Conservation (phyloP, 2,329 filamentous ascomycete genomes). For the Sporothrix dimorphospora region DNA sequence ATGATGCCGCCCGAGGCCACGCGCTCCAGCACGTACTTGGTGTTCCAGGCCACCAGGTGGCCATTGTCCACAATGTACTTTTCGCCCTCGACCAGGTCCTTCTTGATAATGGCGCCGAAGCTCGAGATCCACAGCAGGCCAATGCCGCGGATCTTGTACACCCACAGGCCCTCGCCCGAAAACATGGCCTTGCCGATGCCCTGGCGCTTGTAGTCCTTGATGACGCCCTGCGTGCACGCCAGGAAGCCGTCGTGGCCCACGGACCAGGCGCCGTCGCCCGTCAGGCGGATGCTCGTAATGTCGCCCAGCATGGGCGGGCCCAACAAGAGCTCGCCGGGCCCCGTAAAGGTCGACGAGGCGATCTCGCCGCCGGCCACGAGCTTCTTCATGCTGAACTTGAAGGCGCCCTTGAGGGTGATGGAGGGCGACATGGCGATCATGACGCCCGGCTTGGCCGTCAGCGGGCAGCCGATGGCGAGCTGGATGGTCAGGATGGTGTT, state of each 20-base stretch:
- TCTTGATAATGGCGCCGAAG: slow-evolving; percentile 92
- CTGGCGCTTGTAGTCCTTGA: slow-evolving; percentile 87
- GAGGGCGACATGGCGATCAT: slow-evolving; percentile 97
- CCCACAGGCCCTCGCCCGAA: slow-evolving; percentile 86
- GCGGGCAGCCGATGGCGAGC: slow-evolving; percentile 83
- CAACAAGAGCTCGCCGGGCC: slow-evolving; percentile 86
- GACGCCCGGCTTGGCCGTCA: slow-evolving; percentile 78
- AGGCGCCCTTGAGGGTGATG: slow-evolving; percentile 76
- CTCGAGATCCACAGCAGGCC: slow-evolving; percentile 89
- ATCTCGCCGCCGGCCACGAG: slow-evolving; percentile 82
- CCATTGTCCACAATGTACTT: slow-evolving; percentile 93
- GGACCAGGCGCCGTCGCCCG: slow-evolving; percentile 75
- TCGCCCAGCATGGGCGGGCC: slow-evolving; percentile 82
- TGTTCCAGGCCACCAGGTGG: slow-evolving; percentile 95
- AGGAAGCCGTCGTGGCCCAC: slow-evolving; percentile 87
- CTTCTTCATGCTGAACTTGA: slow-evolving; percentile 92
- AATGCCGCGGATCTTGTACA: slow-evolving; percentile 80
- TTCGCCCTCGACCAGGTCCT: slow-evolving; percentile 76
- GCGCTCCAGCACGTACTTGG: slow-evolving; percentile 87
- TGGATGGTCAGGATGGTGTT: slow-evolving; percentile 91
- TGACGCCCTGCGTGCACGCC: slow-evolving; percentile 80
- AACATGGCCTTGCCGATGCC: slow-evolving; percentile 89
- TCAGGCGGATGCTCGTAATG: slow-evolving; percentile 76
- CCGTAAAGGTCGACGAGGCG: slow-evolving; percentile 77
- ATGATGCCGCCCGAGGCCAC: slow-evolving; percentile 90